phyloP scores from a whole-genome alignment of 768 basidiomycete genomes.

The Brasilioporus rufonigricans region DNA sequence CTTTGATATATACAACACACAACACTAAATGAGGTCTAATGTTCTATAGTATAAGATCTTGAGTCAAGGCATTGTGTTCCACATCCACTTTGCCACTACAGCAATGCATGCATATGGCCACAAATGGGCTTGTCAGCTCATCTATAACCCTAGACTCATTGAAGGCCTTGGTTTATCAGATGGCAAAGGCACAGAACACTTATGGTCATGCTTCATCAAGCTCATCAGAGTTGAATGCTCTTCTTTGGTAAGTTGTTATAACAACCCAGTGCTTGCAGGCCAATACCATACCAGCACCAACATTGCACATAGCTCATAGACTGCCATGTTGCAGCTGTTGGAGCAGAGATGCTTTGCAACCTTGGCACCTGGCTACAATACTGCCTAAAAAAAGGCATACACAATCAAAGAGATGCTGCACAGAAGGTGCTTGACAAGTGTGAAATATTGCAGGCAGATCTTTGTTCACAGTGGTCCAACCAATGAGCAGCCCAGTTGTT shows the following conservation, averaged over 20 bases:
- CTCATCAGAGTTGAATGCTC: not conserved
- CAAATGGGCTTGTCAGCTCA: too few relatives aligned
- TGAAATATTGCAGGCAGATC: not conserved
- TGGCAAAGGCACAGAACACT: not conserved
- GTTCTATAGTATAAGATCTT: not conserved
- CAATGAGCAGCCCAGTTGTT: not conserved
- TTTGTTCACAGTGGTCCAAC: not conserved
- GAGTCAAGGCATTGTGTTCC: not conserved
- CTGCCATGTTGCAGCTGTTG: not conserved
- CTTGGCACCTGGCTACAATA: not conserved
- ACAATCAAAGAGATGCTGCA: not conserved
- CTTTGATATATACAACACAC: too few relatives aligned
- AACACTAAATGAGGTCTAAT: too few relatives aligned
- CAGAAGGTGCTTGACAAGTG: not conserved
- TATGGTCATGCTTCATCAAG: not conserved
- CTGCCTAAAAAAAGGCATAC: not conserved
- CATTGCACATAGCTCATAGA: not conserved
- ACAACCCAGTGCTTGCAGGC: not conserved
- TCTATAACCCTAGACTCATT: not conserved
- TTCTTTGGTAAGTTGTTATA: not conserved
- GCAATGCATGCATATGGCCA: too few relatives aligned
- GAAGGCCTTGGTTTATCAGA: not conserved
- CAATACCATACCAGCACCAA: not conserved
- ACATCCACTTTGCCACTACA: not conserved
- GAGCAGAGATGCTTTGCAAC: not conserved